phyloP scores from a whole-genome alignment of 1,284 basidiomycete genomes.

The Pseudozyma sp. region DNA sequence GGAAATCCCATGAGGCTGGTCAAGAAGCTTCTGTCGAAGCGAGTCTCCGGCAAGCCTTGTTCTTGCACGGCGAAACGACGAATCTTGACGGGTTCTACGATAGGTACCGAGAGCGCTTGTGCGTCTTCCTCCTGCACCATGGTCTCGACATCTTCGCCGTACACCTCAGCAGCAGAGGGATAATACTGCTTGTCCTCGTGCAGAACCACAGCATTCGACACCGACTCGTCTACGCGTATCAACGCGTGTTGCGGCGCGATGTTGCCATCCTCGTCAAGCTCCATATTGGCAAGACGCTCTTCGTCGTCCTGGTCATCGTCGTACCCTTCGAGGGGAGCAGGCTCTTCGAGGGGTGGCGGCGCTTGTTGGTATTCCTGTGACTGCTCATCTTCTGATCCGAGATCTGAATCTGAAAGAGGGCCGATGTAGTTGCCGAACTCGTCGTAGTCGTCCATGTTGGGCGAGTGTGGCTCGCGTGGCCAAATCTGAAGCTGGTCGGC shows the following conservation, averaged over 20 bases:
- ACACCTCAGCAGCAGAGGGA: conserved; percentile 88
- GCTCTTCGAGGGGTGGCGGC: conserved; percentile 25
- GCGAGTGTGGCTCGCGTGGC: neutral
- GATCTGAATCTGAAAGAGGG: conserved; percentile 64
- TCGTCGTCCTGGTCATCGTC: conserved; percentile 71
- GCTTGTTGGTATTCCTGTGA: conserved; percentile 7
- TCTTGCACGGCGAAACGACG: conserved; percentile 80
- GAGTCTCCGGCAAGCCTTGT: conserved; percentile 56
- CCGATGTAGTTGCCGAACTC: conserved; percentile 69
- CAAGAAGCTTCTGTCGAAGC: conserved; percentile 78
- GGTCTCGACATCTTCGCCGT: conserved; percentile 93
- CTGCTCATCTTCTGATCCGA: conserved; percentile 47
- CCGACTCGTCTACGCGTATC: conserved; percentile 62
- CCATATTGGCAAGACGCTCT: conserved; percentile 19
- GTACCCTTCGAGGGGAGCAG: conserved; percentile 76
- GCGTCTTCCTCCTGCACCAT: conserved; percentile 98
- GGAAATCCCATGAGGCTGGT: conserved; percentile 91
- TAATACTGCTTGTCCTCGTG: conserved; percentile 99
- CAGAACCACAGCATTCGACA: conserved; percentile 86
- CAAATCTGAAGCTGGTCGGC: neutral
- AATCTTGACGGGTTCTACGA: conserved; percentile 95
- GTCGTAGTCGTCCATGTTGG: conserved; percentile 66
- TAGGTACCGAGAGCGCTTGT: conserved; percentile 93
- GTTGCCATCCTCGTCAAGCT: conserved; percentile 72
- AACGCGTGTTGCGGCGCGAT: conserved; percentile 46